phyloP scores from a whole-genome alignment of 306 rosid species.

The Quercus alba region DNA sequence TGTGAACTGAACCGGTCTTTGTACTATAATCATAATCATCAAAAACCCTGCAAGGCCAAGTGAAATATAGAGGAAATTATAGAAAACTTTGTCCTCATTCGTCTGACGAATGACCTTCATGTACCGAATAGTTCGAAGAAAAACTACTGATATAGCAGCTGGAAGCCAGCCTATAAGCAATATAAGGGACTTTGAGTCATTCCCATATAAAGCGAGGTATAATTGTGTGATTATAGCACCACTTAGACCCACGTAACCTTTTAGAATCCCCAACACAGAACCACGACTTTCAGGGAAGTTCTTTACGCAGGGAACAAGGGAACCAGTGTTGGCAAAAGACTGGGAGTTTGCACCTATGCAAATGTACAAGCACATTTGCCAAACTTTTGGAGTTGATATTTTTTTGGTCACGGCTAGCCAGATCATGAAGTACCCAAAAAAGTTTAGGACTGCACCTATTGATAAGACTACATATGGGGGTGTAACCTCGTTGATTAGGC shows the following conservation, averaged over 20 bases:
- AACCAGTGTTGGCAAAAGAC: constrained; percentile 54
- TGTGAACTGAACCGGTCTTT: constrained; percentile 24
- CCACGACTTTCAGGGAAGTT: constrained; percentile 56
- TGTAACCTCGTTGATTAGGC: constrained; percentile 10
- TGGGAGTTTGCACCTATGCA: constrained; percentile 54
- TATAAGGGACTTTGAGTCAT: constrained; percentile 37
- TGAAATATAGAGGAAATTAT: constrained; percentile 47
- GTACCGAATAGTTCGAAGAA: constrained; percentile 42
- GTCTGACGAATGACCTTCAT: constrained; percentile 31
- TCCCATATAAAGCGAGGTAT: constrained; percentile 38
- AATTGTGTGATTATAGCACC: constrained; percentile 59
- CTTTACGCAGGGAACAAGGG: constrained; percentile 56
- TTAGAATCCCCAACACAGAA: constrained; percentile 42
- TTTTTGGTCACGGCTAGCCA: constrained; percentile 46
- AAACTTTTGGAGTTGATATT: constrained; percentile 37
- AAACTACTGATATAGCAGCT: constrained; percentile 40
- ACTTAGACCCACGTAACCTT: constrained; percentile 61
- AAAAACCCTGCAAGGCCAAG: constrained; percentile 64
- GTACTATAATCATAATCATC: constrained; percentile 50
- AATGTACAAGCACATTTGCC: constrained; percentile 53
- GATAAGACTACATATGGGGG: constrained; percentile 45
- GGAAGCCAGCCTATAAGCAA: constrained; percentile 61
- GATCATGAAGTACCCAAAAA: constrained; percentile 58
- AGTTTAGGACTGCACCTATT: constrained; percentile 44
- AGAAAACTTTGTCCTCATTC: constrained; percentile 48